Base-by-base conservation (phyloP, 208 protist genomes). In the Crithidia fasciculata region DNA sequence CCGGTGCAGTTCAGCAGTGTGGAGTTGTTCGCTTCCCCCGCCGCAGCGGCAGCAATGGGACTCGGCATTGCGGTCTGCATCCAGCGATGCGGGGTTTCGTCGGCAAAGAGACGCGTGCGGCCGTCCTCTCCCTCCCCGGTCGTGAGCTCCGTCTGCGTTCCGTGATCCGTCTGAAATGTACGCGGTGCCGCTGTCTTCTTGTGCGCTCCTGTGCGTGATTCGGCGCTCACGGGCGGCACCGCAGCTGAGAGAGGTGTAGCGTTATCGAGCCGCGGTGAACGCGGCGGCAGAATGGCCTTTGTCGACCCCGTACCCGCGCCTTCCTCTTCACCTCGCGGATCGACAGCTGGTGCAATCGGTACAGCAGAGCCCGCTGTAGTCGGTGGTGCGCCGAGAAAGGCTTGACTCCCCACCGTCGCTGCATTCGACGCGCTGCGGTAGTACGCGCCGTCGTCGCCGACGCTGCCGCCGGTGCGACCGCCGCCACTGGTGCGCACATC, bases 361-460 rank as follows among this genome's bases (percentile, higher is more conserved):
- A 13, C 45, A 49, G 45, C 45, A 8, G 12, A 49, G 45, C 9
- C 45, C 12, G 45, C 0, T 8, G 43, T 36, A 10, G 45, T 19
- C 28, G 52, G 16, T 0, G 69, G 36, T 15, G 36, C 41, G 19
- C 60, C 19, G 15, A 65, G 28, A 0, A 72, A 45, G 0, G 63
- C 69, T 18, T 81, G 76, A 54, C 77, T 82, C 9, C 77, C 77
- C 54, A 82, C 77, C 6, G 77, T 82, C 15, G 77, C 77, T 15
- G 69, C 77, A 12, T 77, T 82, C 3, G 77, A 82, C 12, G 67
- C 71, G 44, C 59, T 74, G 36, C 77, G 52, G 40, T 74, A 64
- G 16, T 72, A 70, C 39, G 6, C 40, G n/a, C 41, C 58, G 5
- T 71, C 72, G 5, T 78, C 60, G 9, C 39, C 55, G 10, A 8